Evolutionary conservation across 2,329 filamentous ascomycete genomes (phyloP).

Genomic region (Ophiocordyceps sinensis): DNA sequence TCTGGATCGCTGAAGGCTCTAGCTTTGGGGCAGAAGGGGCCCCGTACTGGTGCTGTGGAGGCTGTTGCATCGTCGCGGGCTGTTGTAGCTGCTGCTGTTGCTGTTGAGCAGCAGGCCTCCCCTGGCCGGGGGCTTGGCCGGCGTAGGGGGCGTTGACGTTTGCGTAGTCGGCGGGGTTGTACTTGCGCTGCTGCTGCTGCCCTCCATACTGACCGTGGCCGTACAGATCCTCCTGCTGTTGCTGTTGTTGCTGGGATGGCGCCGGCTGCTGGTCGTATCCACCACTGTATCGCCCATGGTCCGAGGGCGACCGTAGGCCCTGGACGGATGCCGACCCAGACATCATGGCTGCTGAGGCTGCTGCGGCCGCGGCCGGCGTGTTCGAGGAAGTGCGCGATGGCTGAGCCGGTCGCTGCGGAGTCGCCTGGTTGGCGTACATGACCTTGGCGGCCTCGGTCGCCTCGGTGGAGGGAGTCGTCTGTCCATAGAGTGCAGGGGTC

Average conservation of each 20-base stretch:
- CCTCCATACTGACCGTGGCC: conserved; percentile 16
- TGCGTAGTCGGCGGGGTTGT: conserved; percentile 68
- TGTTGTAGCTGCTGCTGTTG: conserved; percentile 17
- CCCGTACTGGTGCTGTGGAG: conserved; percentile 23
- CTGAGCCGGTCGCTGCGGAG: conserved; percentile 33
- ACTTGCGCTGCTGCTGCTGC: conserved; percentile 38
- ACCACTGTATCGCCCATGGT: conserved; percentile 19
- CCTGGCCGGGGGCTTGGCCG: conserved; percentile 14
- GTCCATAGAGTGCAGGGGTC: conserved; percentile 1
- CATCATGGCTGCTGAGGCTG: conserved; percentile 50
- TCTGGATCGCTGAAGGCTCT: conserved; percentile 19
- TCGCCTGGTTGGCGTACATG: conserved; percentile 41
- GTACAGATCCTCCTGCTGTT: conserved; percentile 21
- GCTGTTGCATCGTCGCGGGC: conserved; percentile 10
- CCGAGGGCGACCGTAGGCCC: conserved; percentile 16
- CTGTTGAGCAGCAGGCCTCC: conserved; percentile 16
- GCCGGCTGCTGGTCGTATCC: conserved; percentile 17
- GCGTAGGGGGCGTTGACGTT: conserved; percentile 36
- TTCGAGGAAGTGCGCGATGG: conserved; percentile 39
- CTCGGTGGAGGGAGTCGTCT: conserved; percentile 17
- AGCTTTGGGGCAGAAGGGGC: conserved; percentile 22
- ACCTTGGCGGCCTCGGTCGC: conserved; percentile 50
- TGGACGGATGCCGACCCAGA: conserved; percentile 26
- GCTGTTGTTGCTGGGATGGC: conserved; percentile 16
- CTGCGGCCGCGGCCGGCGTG: conserved; percentile 40